These are phyloP conservation scores for Leccinum pachyderme DNA, from an alignment of 1,284 basidiomycete genomes.

Conservation along the genomic window DNA sequence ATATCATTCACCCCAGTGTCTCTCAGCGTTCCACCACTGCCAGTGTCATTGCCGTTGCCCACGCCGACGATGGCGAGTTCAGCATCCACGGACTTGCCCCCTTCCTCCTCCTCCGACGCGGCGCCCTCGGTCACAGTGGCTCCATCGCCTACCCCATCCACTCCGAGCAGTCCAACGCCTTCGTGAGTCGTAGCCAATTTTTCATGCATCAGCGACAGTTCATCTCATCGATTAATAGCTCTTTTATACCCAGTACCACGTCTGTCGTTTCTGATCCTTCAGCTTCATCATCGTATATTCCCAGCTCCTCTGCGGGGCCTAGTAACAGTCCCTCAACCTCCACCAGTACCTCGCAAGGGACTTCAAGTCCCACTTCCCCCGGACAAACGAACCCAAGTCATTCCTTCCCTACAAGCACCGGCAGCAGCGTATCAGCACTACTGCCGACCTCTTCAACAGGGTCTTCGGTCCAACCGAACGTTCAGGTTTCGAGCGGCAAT, in stretches of 20 bases:
- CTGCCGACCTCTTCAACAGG: constrained; percentile 41
- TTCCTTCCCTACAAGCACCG: constrained; percentile 16
- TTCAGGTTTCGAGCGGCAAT: constrained; percentile 33
- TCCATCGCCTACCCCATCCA: background rate
- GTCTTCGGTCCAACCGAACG: constrained; percentile 42
- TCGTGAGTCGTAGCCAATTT: constrained; percentile 4
- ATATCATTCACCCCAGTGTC: background rate
- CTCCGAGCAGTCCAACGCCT: background rate
- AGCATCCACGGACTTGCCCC: background rate
- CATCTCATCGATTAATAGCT: background rate
- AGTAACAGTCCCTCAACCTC: background rate
- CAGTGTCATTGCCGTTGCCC: background rate
- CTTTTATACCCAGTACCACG: background rate
- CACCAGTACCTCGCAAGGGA: background rate
- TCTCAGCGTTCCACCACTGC: background rate
- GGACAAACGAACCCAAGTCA: background rate
- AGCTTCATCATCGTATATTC: background rate
- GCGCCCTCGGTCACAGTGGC: background rate
- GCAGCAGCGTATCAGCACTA: constrained; percentile 40
- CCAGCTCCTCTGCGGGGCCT: background rate
- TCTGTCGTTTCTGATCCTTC: constrained; percentile 3
- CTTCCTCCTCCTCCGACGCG: background rate
- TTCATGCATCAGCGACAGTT: background rate
- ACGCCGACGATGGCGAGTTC: constrained; percentile 1
- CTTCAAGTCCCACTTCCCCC: background rate